Base-by-base conservation (phyloP, 768 basidiomycete genomes). In the Psilocybe cyanescens region DNA sequence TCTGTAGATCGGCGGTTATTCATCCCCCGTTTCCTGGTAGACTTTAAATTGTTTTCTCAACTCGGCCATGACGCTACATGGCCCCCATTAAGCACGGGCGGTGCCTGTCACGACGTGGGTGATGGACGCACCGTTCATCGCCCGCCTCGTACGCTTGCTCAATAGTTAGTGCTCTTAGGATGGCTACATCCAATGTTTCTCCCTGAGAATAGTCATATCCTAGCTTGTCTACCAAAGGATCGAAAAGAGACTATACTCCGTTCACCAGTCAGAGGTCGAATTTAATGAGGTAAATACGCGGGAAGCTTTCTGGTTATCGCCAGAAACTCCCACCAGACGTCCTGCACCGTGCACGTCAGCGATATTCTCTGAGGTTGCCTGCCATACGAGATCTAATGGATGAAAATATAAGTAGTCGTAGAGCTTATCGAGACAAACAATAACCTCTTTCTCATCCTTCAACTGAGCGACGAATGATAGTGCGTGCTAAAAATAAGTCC, bases 291-390 rank as follows among this genome's bases (percentile, higher is more conserved):
- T 44, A 5, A 44, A 29, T 41, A 89, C 91, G 68, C 80, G 76
- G 60, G 73, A 50, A 96, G 69, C 49, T 80, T 77, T 39, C 80
- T 81, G 35, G 77, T 79, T 65, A 81, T 78, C 28, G 76, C 80
- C 33, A 74, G 77, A 68, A 94, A 78, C 73, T 97, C 95, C 91
- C 93, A 97, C 91, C 94, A 97, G 2, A 86, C 83, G 6, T 80
- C 82, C 8, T 79, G 71, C 24, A 24, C 24, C 24, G 24, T 19
- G 24, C 30, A 97, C 73, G 39, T 76, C 72, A 29, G 70, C 66
- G 51, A 98, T 73, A 55, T 81, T 86, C 9, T 79, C 76, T 4
- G 81, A 75, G 48, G 96, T 86, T 58, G 86, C 86, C 50, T 84
- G 79, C 94, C 92, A 95, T 12, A 97, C 92, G 60, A 94, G 80